Evolutionary conservation across 257 asterid genomes (phyloP).

Genomic region (Coffea eugenioides): DNA sequence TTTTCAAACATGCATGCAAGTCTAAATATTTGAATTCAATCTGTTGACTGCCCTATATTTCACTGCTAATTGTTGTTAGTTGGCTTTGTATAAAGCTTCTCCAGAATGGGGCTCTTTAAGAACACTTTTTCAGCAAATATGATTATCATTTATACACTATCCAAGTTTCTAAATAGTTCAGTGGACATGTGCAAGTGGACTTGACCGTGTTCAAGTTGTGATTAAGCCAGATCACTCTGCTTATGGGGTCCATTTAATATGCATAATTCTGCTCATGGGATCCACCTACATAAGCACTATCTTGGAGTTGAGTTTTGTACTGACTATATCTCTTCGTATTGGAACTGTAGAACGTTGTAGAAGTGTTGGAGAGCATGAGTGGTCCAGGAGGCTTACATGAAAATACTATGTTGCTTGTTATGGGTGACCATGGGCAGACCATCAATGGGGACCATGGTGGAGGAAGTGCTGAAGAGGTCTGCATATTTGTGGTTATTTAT

Average conservation of each 20-base stretch:
- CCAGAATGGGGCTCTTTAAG: neutral
- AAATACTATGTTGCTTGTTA: slow-evolving; percentile 90
- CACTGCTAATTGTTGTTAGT: neutral
- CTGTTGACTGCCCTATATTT: neutral
- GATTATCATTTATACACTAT: neutral
- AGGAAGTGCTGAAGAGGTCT: slow-evolving; percentile 94
- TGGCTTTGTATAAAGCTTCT: neutral
- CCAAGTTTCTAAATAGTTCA: neutral
- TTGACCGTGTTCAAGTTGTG: neutral
- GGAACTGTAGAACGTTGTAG: slow-evolving; percentile 62
- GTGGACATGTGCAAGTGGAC: neutral
- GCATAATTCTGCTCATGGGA: neutral
- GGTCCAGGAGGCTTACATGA: slow-evolving; percentile 90
- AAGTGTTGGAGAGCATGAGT: slow-evolving; percentile 66
- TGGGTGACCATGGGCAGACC: slow-evolving; percentile 99
- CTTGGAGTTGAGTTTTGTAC: neutral
- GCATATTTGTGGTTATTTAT: slow-evolving; percentile 5
- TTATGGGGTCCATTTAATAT: neutral
- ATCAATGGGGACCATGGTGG: slow-evolving; percentile 97
- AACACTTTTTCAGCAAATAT: neutral
- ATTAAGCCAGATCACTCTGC: neutral
- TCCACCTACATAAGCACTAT: neutral
- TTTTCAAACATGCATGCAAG: neutral
- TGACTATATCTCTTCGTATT: slow-evolving; percentile 17
- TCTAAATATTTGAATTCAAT: neutral